These are phyloP conservation scores for Penicillium sp. DNA, from an alignment of 2,329 filamentous ascomycete species.

Conservation along the genomic window DNA sequence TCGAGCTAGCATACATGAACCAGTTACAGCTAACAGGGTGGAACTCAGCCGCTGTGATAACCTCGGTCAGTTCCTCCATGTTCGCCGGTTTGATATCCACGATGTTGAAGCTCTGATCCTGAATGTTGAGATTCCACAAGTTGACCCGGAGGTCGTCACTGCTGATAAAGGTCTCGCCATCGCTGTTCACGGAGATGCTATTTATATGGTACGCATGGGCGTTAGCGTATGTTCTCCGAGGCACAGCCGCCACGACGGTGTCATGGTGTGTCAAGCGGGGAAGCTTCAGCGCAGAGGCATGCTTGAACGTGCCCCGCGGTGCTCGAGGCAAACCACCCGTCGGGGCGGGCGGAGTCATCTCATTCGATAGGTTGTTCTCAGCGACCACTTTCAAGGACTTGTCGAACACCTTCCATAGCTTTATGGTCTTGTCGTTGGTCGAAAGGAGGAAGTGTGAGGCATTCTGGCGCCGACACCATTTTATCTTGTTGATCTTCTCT, in stretches of 20 bases:
- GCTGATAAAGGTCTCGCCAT: conserved; percentile 98
- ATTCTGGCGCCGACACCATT: conserved; percentile 98
- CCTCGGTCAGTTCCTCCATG: conserved; percentile 98
- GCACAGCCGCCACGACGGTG: conserved; percentile 94
- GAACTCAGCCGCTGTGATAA: conserved; percentile 97
- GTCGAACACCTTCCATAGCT: conserved; percentile 99
- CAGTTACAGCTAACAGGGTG: conserved; percentile 97
- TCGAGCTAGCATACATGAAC: conserved; percentile 99
- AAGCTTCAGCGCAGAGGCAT: conserved; percentile 81
- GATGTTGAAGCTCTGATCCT: conserved; percentile 99
- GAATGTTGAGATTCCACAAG: conserved; percentile 98
- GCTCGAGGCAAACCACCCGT: conserved; percentile 74
- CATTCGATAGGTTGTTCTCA: conserved; percentile 96
- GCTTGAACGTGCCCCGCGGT: conserved; percentile 74
- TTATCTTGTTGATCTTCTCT: conserved; percentile 99
- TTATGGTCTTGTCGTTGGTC: conserved; percentile 99
- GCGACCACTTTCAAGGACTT: conserved; percentile 98
- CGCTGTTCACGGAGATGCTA: conserved; percentile 99
- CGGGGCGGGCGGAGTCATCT: conserved; percentile 74
- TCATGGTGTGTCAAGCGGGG: conserved; percentile 97
- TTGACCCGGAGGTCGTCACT: conserved; percentile 98
- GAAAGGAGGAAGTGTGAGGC: conserved; percentile 97
- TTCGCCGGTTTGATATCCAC: conserved; percentile 99
- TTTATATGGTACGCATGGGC: conserved; percentile 99
- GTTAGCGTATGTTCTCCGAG: conserved; percentile 94